Base-by-base conservation (phyloP, 257 asterid species). In the Leonotis leonurus region DNA sequence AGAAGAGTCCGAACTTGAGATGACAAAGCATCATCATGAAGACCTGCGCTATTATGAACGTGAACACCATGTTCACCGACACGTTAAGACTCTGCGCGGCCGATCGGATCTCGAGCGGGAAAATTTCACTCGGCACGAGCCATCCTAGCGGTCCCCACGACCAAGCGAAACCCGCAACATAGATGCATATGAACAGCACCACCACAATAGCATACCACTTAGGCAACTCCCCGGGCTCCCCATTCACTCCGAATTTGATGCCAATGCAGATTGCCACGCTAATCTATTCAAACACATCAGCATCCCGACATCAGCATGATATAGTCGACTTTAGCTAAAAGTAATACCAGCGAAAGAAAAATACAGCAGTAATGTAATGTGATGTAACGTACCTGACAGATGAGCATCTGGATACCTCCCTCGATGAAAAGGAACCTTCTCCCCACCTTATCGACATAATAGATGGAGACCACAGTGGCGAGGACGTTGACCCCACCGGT, bases 101-200 rank as follows among this genome's bases (percentile, higher is more conserved):
- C 5, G 78, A 54, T 24, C 88, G 49, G 1, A 77, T 71, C 54
- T 81, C 85, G 20, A 81, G 8, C 0, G 85, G 84, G 70, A 56
- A 81, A 1, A 80, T 82, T 58, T 82, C 88, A 29, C 88, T 82
- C 0, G 88, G 80, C 8, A 82, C 79, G 30, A 82, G 7, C 88
- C 88, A 82, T 0, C 88, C 83, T 3, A 79, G 39, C 2, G 88
- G 88, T 4, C 88, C 85, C 88, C 88, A 82, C 1, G 88, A 82
- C 85, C 85, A 82, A 11, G 88, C 83, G 25, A 82, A 82, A 3
- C 72, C 76, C 16, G 71, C 14, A 10, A 81, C 85, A 57, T 70
- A 79, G 1, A 70, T 3, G 61, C 82, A 71, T 21, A 82, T 33
- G 5, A 74, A 1, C 0, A 58, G 4, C 20, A 69, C 1, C 60